Conservation (phyloP, 371 early-diverging fungal genomes). For the Actinomortierella ambigua region DNA sequence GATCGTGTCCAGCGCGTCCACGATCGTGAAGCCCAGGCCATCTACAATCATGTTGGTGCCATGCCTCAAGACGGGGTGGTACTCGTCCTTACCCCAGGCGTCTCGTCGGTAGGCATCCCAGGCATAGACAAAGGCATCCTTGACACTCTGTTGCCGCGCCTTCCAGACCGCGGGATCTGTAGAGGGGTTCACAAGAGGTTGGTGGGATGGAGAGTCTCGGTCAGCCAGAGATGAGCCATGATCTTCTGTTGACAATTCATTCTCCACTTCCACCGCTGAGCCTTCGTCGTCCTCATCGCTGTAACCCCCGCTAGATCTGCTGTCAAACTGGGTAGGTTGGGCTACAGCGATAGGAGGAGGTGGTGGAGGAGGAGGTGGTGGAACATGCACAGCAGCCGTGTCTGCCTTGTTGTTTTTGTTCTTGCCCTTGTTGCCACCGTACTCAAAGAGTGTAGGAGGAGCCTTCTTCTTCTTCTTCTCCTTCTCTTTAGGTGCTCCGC, state of each 20-base stretch:
- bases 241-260: too few species aligned
- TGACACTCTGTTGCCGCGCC: constrained; percentile 53
- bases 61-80: constrained; percentile 65
- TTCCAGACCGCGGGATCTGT: constrained; percentile 22
- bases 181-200: not conserved
- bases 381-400: not conserved
- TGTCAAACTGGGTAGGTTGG: too few species aligned
- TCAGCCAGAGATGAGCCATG: too few species aligned
- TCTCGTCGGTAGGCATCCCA: constrained; percentile 82
- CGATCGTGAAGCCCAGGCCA: constrained; percentile 79
- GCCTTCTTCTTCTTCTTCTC: constrained; percentile 38
- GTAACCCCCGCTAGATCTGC: too few species aligned
- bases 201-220: not conserved
- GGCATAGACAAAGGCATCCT: constrained; percentile 66
- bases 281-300: too few species aligned
- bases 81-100: constrained; percentile 87
- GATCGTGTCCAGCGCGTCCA: constrained; percentile 88
- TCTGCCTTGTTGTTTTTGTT: constrained; percentile 2
- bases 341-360: too few species aligned
- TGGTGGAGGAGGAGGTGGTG: constrained; percentile 6
- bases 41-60: constrained; percentile 51
- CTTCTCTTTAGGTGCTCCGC: constrained; percentile 9
- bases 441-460: constrained; percentile 30
- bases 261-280: too few species aligned
- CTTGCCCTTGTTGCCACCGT: constrained; percentile 17